Percentiles rank a stretch among this genome's conserved stretches.
phyloP scores from a whole-genome alignment of 108 stramenopile genomes.

The Skeletonema menzelii region DNA sequence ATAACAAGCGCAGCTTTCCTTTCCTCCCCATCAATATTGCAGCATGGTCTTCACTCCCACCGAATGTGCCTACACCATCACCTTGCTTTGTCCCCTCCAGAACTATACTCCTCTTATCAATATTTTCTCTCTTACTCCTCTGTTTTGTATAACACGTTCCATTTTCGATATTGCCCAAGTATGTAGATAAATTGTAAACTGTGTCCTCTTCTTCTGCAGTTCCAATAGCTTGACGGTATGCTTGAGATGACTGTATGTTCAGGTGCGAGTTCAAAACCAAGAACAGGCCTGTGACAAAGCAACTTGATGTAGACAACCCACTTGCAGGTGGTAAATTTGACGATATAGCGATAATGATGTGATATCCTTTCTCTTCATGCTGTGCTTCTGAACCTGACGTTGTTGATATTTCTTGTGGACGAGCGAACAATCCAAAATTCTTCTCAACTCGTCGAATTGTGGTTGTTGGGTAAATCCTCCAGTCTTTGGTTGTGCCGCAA shows the following conservation, averaged over 20 bases:
- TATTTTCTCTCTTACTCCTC: neutral
- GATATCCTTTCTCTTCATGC: neutral
- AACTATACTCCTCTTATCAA: neutral
- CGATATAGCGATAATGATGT: constrained; percentile 20
- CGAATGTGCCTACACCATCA: constrained; percentile 33
- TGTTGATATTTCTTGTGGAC: neutral
- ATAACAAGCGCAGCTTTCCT: constrained; percentile 2
- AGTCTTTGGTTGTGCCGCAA: neutral
- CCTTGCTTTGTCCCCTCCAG: constrained; percentile 24
- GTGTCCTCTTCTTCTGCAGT: neutral
- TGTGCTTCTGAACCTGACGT: too few relatives aligned
- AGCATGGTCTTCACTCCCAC: constrained; percentile 37
- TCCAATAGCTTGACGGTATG: constrained; percentile 25
- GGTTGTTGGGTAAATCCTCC: constrained; percentile 18
- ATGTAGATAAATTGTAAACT: constrained; percentile 22
- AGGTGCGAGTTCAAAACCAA: constrained; percentile 22
- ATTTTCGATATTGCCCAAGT: constrained; percentile 36
- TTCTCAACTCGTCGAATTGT: constrained; percentile 16
- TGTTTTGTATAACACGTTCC: constrained; percentile 8
- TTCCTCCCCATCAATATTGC: constrained; percentile 19
- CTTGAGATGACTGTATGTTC: neutral
- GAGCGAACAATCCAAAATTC: constrained; percentile 21
- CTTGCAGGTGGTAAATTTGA: constrained; percentile 30
- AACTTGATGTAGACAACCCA: constrained; percentile 27
- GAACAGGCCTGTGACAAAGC: constrained; percentile 23